These are phyloP conservation scores for Phytophthora meadii DNA, from an alignment of 352 stramenopile genomes.

Conservation along the genomic window DNA sequence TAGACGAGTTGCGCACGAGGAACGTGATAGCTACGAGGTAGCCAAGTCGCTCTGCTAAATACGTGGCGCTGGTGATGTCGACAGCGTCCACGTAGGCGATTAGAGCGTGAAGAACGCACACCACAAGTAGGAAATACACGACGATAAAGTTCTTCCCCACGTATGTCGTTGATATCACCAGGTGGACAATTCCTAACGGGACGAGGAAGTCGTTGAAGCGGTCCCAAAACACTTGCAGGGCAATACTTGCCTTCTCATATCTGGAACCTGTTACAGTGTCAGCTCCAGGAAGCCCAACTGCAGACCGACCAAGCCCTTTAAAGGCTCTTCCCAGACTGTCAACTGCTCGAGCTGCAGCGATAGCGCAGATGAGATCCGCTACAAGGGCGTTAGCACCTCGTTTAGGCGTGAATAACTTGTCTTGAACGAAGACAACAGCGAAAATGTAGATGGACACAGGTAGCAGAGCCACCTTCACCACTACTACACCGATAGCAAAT, in stretches of 20 bases:
- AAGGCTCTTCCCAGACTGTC: conserved; percentile 38
- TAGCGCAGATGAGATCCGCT: conserved; percentile 31
- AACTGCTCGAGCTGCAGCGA: conserved; percentile 25
- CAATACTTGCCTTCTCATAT: conserved; percentile 35
- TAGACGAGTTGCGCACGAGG: conserved; percentile 22
- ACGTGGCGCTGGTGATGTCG: conserved; percentile 32
- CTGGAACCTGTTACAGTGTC: conserved; percentile 23
- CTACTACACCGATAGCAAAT: conserved; percentile 21
- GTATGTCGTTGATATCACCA: conserved; percentile 34
- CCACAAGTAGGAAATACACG: conserved; percentile 35
- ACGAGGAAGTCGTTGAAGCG: conserved; percentile 42
- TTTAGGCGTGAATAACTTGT: conserved; percentile 22
- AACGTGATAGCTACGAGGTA: conserved; percentile 38
- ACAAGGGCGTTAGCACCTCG: conserved; percentile 35
- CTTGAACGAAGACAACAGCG: conserved; percentile 27
- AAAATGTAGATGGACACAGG: conserved; percentile 32
- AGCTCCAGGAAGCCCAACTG: conserved; percentile 12
- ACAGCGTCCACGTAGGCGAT: conserved; percentile 39
- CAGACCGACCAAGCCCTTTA: conserved; percentile 17
- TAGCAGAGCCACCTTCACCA: conserved; percentile 20
- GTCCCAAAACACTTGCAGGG: conserved; percentile 43
- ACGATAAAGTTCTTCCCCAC: conserved; percentile 34
- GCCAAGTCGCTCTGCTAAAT: conserved; percentile 31
- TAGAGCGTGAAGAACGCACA: conserved; percentile 36
- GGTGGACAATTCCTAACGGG: conserved; percentile 35